Evolutionary conservation across 192 early-diverging fungal genomes (phyloP).

Genomic region (Entrophospora sp.): DNA sequence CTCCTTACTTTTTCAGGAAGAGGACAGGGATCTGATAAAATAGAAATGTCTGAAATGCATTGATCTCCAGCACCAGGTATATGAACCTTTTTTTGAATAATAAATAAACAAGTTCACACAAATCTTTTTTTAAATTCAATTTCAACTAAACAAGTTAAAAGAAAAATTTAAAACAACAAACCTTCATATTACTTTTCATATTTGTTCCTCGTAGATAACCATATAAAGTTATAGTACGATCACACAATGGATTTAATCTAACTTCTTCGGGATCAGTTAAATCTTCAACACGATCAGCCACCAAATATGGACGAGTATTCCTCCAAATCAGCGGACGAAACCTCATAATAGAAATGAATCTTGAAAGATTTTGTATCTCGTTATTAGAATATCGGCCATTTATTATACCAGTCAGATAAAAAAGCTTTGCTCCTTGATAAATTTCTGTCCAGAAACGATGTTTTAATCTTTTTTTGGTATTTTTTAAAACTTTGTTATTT

Average conservation of each 20-base stretch:
- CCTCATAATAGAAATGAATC: conserved; percentile 98
- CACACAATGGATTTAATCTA: conserved; percentile 70
- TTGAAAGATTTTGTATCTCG: conserved; percentile 88
- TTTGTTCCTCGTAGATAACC: conserved; percentile 95
- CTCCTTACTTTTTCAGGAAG: conserved; percentile 88
- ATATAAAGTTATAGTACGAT: conserved; percentile 89
- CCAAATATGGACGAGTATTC: conserved; percentile 94
- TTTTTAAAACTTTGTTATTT: conserved; percentile 82
- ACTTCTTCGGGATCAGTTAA: conserved; percentile 87
- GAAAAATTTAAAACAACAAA: neutral
- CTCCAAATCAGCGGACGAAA: conserved; percentile 96
- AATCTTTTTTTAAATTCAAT: no score
- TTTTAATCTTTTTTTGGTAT: conserved; percentile 90
- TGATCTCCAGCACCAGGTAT: conserved; percentile 95
- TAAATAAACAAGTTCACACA: no score
- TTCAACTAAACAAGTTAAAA: no score
- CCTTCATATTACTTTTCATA: conserved; percentile 71
- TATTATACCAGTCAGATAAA: conserved; percentile 94
- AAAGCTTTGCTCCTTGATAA: conserved; percentile 97
- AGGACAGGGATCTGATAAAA: conserved; percentile 92
- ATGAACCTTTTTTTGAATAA: conserved; percentile 55
- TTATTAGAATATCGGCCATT: conserved; percentile 89
- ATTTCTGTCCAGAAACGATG: conserved; percentile 99
- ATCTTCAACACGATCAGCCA: conserved; percentile 96
- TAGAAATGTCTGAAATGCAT: conserved; percentile 61